Conservation (phyloP, 805 yeast species). For the Candida maesae region DNA sequence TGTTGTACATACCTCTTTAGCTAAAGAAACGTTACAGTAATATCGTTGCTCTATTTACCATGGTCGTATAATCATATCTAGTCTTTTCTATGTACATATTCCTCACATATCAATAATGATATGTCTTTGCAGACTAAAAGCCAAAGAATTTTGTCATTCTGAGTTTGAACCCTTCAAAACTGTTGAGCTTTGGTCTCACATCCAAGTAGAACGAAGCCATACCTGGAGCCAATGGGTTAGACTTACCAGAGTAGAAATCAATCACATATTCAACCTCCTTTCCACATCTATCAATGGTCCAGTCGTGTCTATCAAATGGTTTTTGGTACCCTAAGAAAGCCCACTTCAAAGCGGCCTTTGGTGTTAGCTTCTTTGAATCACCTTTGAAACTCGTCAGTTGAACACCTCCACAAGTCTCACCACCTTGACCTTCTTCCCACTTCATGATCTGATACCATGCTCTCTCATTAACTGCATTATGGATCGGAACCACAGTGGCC, state of each 20-base stretch:
- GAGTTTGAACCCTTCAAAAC: slow-evolving; percentile 74
- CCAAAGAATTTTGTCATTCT: slow-evolving; percentile 65
- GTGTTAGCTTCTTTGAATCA: slow-evolving; percentile 79
- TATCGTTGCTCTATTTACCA: neutral
- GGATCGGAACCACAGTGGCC: slow-evolving; percentile 90
- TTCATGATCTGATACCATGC: slow-evolving; percentile 81
- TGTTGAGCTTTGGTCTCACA: slow-evolving; percentile 87
- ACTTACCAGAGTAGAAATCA: slow-evolving; percentile 71
- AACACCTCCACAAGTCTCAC: slow-evolving; percentile 77
- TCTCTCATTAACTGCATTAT: slow-evolving; percentile 87
- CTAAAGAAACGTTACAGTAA: no score
- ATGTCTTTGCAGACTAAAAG: slow-evolving; percentile 23
- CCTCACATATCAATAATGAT: no score
- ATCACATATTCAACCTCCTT: slow-evolving; percentile 81
- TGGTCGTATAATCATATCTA: neutral
- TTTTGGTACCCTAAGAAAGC: slow-evolving; percentile 60
- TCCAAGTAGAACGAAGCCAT: slow-evolving; percentile 71
- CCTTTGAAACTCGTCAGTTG: slow-evolving; percentile 85
- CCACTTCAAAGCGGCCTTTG: slow-evolving; percentile 70
- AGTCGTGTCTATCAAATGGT: slow-evolving; percentile 96
- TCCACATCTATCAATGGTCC: slow-evolving; percentile 88
- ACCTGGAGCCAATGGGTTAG: slow-evolving; percentile 41
- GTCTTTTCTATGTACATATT: slow-evolving; percentile 1
- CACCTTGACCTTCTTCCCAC: slow-evolving; percentile 71
- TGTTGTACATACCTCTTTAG: neutral